These are phyloP conservation scores for Kodamaea kakaduensis DNA, from an alignment of 805 yeast species.

Conservation along the genomic window DNA sequence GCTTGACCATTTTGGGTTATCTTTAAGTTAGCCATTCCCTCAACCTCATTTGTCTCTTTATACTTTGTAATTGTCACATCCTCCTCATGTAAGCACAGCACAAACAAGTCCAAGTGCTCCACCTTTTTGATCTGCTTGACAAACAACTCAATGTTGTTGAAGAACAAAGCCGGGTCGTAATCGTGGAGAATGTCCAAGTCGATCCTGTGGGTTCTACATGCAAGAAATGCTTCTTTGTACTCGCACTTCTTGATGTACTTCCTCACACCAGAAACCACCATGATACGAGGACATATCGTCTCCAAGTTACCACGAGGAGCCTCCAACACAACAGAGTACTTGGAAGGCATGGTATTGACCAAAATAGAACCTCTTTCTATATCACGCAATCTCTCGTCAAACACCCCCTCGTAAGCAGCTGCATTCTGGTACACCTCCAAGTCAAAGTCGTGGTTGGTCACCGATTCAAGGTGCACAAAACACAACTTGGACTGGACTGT, in stretches of 20 bases:
- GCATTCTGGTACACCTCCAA: slow-evolving; percentile 29
- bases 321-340: slow-evolving; percentile 77
- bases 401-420: slow-evolving; percentile 15
- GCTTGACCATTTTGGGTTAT: slow-evolving; percentile 27
- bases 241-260: slow-evolving; percentile 52
- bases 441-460: slow-evolving; percentile 28
- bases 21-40: slow-evolving; percentile 18
- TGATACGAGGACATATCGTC: slow-evolving; percentile 87
- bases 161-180: slow-evolving; percentile 70
- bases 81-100: slow-evolving; percentile 81
- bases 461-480: slow-evolving; percentile 64
- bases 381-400: slow-evolving; percentile 81
- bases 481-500: slow-evolving; percentile 83
- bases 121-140: slow-evolving; percentile 65
- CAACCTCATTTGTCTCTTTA: slow-evolving; percentile 54
- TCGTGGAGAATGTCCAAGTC: slow-evolving; percentile 89
- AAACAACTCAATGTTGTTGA: slow-evolving; percentile 58
- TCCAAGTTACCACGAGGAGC: slow-evolving; percentile 97
- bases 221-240: slow-evolving; percentile 70
- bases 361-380: slow-evolving; percentile 91
- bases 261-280: slow-evolving; percentile 84
- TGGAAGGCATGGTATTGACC: slow-evolving; percentile 77
- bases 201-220: slow-evolving; percentile 88
- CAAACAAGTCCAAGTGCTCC: slow-evolving; percentile 79
- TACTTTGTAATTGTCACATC: slow-evolving; percentile 82